Evolutionary conservation across 129 eudicot species (phyloP).

Genomic region (Kitagawia praeruptora): DNA sequence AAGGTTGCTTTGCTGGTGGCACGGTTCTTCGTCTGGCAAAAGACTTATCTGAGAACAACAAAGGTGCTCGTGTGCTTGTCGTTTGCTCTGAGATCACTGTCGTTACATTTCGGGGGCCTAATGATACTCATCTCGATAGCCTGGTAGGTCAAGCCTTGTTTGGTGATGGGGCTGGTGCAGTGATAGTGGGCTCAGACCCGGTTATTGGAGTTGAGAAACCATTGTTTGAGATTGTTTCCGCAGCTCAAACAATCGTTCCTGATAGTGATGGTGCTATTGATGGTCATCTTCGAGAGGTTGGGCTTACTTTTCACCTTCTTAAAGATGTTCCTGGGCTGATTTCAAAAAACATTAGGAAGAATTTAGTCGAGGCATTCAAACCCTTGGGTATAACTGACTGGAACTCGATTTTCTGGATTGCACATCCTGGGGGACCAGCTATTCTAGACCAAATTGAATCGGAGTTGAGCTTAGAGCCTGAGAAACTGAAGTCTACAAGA

Average conservation of each 20-base stretch:
- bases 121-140: constrained; percentile 56
- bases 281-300: constrained; percentile 44
- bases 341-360: constrained; percentile 36
- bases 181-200: constrained; percentile 44
- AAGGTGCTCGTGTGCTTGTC: constrained; percentile 42
- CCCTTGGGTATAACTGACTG: constrained; percentile 45
- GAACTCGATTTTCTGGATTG: constrained; percentile 67
- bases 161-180: constrained; percentile 47
- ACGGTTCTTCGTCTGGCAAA: constrained; percentile 54
- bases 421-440: constrained; percentile 57
- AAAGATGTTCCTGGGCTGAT: constrained; percentile 51
- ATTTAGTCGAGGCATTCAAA: constrained; percentile 31
- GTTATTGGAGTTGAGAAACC: constrained; percentile 30
- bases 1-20: constrained; percentile 57
- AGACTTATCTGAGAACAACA: constrained; percentile 55
- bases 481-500: constrained; percentile 37
- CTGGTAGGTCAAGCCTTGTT: constrained; percentile 67
- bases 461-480: constrained; percentile 28
- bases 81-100: constrained; percentile 55
- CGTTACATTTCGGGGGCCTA: constrained; percentile 50
- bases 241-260: constrained; percentile 42
- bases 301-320: constrained; percentile 36
- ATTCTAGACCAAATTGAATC: constrained; percentile 43
- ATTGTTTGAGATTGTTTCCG: constrained; percentile 36
- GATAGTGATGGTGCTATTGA: constrained; percentile 45